phyloP scores from a whole-genome alignment of 177 flowering plant genomes.

The Tripterygium wilfordii region DNA sequence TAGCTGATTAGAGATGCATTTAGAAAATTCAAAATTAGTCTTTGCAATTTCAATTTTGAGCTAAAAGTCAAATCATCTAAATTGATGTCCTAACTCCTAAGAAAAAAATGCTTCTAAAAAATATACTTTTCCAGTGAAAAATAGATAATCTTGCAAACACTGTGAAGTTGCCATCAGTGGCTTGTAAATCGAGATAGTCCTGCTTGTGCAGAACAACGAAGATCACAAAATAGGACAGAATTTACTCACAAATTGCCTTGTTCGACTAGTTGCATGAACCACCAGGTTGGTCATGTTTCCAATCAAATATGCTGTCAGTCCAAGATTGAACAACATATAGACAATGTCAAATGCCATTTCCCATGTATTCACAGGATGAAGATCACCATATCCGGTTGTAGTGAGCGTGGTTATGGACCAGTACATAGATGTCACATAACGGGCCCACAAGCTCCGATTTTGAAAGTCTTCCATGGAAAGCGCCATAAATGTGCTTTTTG shows the following conservation, averaged over 20 bases:
- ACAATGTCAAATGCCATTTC: constrained; percentile 54
- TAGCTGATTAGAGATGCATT: too few relatives aligned
- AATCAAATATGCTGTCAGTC: constrained; percentile 50
- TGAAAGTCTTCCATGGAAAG: constrained; percentile 19
- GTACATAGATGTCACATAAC: constrained; percentile 52
- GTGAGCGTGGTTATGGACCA: constrained; percentile 70
- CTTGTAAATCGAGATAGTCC: too few relatives aligned
- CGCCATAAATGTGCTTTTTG: constrained; percentile 58
- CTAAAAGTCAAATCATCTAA: too few relatives aligned
- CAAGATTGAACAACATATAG: constrained; percentile 61
- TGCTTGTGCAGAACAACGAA: too few relatives aligned
- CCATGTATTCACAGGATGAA: constrained; percentile 52
- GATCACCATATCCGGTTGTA: constrained; percentile 66
- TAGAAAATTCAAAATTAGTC: too few relatives aligned
- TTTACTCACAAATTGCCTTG: constrained; percentile 57
- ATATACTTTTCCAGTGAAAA: too few relatives aligned
- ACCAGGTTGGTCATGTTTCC: constrained; percentile 79
- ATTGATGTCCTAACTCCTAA: too few relatives aligned
- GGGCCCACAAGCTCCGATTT: constrained; percentile 12
- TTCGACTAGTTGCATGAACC: constrained; percentile 56
- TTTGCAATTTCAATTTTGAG: too few relatives aligned
- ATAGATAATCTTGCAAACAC: too few relatives aligned
- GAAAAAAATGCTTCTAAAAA: too few relatives aligned
- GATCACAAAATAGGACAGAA: background rate
- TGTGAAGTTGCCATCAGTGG: too few relatives aligned